A percentile compares a stretch with the other conserved stretches of the same genome.
Conservation (phyloP, 441 rosid genomes). For the Euphorbia celastroides region DNA sequence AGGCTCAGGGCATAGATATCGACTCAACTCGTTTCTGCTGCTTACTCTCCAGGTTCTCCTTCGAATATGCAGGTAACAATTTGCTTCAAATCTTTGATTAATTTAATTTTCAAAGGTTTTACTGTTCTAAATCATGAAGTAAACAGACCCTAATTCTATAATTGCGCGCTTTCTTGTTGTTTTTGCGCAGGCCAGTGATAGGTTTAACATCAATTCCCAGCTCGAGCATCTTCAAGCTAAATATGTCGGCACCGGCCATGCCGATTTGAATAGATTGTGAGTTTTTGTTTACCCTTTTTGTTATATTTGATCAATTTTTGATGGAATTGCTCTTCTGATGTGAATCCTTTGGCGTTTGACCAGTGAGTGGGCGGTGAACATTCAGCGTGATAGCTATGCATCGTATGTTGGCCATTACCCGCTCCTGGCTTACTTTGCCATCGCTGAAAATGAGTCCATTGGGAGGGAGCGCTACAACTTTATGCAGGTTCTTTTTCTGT, state of each 20-base stretch:
- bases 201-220: conserved; percentile 96
- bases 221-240: conserved; percentile 97
- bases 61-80: conserved; percentile 15
- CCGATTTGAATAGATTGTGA: conserved; percentile 88
- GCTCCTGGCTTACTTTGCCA: conserved; percentile 71
- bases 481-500: conserved; percentile 59
- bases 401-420: conserved; percentile 93
- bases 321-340: not conserved
- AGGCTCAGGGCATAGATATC: too few species aligned
- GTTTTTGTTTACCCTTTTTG: conserved; percentile 12
- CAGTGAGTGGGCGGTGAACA: conserved; percentile 95
- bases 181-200: conserved; percentile 75
- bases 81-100: not conserved
- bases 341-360: not conserved
- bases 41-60: not conserved
- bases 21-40: too few species aligned
- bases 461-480: conserved; percentile 93
- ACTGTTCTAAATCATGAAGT: not conserved
- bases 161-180: not conserved
- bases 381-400: conserved; percentile 92
- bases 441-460: conserved; percentile 90
- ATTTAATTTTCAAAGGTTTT: not conserved
- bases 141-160: not conserved
- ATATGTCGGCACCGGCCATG: conserved; percentile 92
- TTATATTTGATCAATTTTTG: too few species aligned